A percentile compares a stretch with the other conserved stretches of the same genome.
Evolutionary conservation across 1,139 yeast genomes (phyloP).

Genomic region (Lodderomyces metapsilosis): DNA sequence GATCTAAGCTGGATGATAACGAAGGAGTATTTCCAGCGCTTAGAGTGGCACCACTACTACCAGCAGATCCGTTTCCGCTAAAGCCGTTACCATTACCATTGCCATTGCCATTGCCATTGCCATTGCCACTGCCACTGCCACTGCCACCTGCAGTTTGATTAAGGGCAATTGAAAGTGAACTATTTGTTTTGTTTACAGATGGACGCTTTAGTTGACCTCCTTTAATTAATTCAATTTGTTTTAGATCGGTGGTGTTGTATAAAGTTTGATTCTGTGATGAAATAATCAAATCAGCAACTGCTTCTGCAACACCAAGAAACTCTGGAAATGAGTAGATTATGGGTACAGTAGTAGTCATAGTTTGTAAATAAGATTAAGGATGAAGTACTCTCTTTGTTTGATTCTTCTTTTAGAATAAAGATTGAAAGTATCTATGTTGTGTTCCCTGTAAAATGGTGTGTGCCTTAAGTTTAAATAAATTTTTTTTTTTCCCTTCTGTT

Average conservation of each 20-base stretch:
- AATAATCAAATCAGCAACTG: slow-evolving; percentile 87
- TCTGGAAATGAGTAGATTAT: slow-evolving; percentile 88
- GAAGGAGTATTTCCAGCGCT: slow-evolving; percentile 11
- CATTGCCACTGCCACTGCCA: not conserved
- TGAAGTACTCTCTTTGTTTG: no score
- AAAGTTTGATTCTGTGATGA: slow-evolving; percentile 75
- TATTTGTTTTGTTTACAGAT: slow-evolving; percentile 10
- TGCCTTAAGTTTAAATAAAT: no score
- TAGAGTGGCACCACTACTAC: slow-evolving; percentile 2
- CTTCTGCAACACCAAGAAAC: slow-evolving; percentile 87
- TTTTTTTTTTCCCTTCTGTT: no score
- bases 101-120: slow-evolving; percentile 2
- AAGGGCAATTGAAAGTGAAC: slow-evolving; percentile 9
- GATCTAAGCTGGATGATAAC: slow-evolving; percentile 3
- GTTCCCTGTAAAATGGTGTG: no score
- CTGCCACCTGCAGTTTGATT: not conserved
- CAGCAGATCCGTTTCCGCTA: slow-evolving; percentile 2
- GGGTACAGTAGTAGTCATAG: slow-evolving; percentile 91
- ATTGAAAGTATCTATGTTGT: no score
- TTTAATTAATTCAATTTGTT: slow-evolving; percentile 31
- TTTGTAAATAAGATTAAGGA: not conserved
- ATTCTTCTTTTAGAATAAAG: no score
- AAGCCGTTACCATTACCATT: not conserved
- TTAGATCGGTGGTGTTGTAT: slow-evolving; percentile 45
- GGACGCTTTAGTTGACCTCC: slow-evolving; percentile 22